Evolutionary conservation across 1,284 basidiomycete genomes (phyloP).

Genomic region (Austroboletus novae-zelandiae): DNA sequence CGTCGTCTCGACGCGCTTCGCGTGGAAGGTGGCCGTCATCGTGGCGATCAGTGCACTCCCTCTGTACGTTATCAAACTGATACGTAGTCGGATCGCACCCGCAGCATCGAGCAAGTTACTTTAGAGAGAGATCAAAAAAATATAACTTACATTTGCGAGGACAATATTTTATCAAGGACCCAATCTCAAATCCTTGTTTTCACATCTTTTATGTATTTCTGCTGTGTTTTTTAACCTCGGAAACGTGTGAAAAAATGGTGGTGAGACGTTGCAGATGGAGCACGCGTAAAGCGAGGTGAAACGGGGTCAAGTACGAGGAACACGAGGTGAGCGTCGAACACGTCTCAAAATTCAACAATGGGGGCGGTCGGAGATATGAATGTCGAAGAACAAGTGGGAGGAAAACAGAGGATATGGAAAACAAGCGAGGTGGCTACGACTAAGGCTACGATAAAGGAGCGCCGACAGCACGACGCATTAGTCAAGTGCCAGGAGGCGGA

Average conservation of each 20-base stretch:
- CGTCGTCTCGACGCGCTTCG: constrained; percentile 84
- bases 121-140: constrained; percentile 36
- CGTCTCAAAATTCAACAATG: not conserved
- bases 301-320: not conserved
- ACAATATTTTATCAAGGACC: not conserved
- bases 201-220: constrained; percentile 39
- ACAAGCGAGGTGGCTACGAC: not conserved
- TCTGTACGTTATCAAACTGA: constrained; percentile 86
- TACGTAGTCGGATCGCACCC: constrained; percentile 85
- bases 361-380: not conserved
- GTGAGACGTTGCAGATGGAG: constrained; percentile 32
- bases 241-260: not conserved
- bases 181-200: constrained; percentile 7
- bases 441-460: constrained; percentile 6
- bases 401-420: not conserved
- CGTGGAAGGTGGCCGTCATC: constrained; percentile 96
- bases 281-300: constrained; percentile 7
- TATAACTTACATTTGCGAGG: constrained; percentile 4
- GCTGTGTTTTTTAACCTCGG: constrained; percentile 28
- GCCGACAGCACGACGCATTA: not conserved
- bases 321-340: not conserved
- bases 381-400: not conserved
- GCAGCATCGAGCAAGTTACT: constrained; percentile 92
- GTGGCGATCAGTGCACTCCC: constrained; percentile 93
- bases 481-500: constrained; percentile 52